Evolutionary conservation across 768 basidiomycete genomes (phyloP), one percentile per base, ranked within the genome.

Genomic region (Tephrocybe rancida): DNA sequence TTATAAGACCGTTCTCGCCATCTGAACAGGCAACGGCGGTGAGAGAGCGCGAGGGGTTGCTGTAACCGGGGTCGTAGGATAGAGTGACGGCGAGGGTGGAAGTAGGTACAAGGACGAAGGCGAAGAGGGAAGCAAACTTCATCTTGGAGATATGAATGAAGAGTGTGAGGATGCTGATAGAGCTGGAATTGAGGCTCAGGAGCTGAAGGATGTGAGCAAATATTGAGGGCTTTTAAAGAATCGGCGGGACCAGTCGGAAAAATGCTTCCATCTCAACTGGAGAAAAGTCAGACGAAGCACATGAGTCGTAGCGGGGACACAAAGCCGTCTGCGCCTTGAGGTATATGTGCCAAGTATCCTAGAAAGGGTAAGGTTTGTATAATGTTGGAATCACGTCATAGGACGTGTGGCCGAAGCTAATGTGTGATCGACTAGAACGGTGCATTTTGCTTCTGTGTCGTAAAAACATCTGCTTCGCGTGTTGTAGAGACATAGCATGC

Each of bases 21-120:
- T 74, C 70, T 0, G 79, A 81, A 70, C 83, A 84, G 39, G 76
- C 71, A 32, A 81, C 74, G 5, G 50, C 61, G 49, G 56, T 44
- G 27, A 81, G 68, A 34, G 71, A 71, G 8, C 59, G 59, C 6
- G 42, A 30, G 5, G 48, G 44, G 3, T 70, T 62, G 56, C 80
- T 83, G 62, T 79, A 85, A 6, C 57, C 32, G 42, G 59, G 37
- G 63, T 83, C 79, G 56, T 67, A 81, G 43, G 76, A 56, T 0
- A 61, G 39, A 9, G 61, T 58, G 30, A 60, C 56, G 14, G 44
- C 49, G n/a, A 50, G 34, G 18, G 50, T 27, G 0, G 44, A 29
- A 22, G 50, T 37, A 9, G 55, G 50, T 2, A 58, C 32, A 47
- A 66, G 48, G 13, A 63, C 30, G 7, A 59, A 39, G 11, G 54